These are phyloP conservation scores for Pythium monospermum DNA, from an alignment of 352 stramenopile species.

Conservation along the genomic window DNA sequence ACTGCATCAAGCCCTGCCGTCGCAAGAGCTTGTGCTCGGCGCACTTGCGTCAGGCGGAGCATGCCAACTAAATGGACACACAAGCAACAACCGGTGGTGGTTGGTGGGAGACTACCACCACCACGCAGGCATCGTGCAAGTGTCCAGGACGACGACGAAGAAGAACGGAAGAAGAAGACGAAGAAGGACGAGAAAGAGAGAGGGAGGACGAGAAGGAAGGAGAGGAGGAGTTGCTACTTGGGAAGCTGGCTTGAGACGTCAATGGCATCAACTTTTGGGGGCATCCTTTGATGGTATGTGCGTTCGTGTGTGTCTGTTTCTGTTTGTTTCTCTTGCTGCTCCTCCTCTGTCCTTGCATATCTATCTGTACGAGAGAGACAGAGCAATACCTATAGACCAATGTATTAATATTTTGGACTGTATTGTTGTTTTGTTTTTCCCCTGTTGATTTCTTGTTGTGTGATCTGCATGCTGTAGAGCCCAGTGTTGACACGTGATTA, in stretches of 20 bases:
- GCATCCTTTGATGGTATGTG: constrained; percentile 28
- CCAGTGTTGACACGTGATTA: too few relatives aligned
- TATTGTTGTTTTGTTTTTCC: too few relatives aligned
- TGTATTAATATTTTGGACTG: too few relatives aligned
- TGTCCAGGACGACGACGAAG: constrained; percentile 5
- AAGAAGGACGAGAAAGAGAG: constrained; percentile 5
- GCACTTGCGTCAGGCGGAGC: constrained; percentile 45
- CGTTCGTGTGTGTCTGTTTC: constrained; percentile 13
- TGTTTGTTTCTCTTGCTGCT: neutral
- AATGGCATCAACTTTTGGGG: constrained; percentile 28
- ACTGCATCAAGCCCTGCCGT: constrained; percentile 73
- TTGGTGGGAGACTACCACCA: too few relatives aligned
- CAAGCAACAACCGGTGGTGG: too few relatives aligned
- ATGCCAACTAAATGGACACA: too few relatives aligned
- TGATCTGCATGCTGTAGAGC: too few relatives aligned
- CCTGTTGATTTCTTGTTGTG: too few relatives aligned
- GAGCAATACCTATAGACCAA: too few relatives aligned
- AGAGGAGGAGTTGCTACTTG: constrained; percentile 15
- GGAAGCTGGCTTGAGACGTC: constrained; percentile 23
- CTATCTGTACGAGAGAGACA: neutral
- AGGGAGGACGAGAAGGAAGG: constrained; percentile 16
- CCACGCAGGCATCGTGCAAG: too few relatives aligned
- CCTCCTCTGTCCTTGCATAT: constrained; percentile 3
- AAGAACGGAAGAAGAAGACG: constrained; percentile 22
- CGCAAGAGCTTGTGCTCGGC: constrained; percentile 80